A percentile compares a stretch with the other conserved stretches of the same genome.
Evolutionary conservation across 73 alveolate genomes (phyloP).

Genomic region (Paramecium tetraurelia): DNA sequence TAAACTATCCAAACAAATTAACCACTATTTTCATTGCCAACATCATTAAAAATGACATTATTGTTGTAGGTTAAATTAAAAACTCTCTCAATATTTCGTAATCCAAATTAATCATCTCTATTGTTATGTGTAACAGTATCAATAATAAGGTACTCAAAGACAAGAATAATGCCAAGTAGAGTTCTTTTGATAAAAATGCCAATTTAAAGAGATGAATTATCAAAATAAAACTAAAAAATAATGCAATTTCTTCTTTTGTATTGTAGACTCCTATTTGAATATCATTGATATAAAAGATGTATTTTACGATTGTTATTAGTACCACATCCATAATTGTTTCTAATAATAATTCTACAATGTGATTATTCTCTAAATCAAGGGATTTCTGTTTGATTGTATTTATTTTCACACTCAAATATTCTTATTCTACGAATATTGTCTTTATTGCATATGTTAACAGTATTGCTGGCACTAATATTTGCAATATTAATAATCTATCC

Average conservation of each 20-base stretch:
- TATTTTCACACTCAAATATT: neutral
- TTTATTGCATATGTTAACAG: neutral
- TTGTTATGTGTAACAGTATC: neutral
- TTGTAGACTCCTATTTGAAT: neutral
- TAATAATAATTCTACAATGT: neutral
- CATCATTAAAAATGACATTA: neutral
- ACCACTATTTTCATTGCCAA: neutral
- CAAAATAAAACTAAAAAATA: neutral
- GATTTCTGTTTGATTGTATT: neutral
- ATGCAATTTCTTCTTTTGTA: neutral
- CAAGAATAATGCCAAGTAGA: neutral
- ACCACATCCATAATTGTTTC: neutral
- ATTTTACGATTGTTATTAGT: neutral
- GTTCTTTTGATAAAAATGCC: neutral
- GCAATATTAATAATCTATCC: neutral
- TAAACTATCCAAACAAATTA: neutral
- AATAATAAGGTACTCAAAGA: neutral
- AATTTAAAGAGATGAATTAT: neutral
- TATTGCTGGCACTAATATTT: neutral
- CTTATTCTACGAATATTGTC: constrained; percentile 11
- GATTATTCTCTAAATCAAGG: neutral
- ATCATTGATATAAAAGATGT: neutral
- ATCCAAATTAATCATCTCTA: neutral
- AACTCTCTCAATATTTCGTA: neutral
- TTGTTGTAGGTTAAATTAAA: neutral